Percentiles rank a stretch among this genome's conserved stretches.
These are phyloP conservation scores for Neocucurbitaria cava DNA, from an alignment of 2,329 filamentous ascomycete species.

Conservation along the genomic window DNA sequence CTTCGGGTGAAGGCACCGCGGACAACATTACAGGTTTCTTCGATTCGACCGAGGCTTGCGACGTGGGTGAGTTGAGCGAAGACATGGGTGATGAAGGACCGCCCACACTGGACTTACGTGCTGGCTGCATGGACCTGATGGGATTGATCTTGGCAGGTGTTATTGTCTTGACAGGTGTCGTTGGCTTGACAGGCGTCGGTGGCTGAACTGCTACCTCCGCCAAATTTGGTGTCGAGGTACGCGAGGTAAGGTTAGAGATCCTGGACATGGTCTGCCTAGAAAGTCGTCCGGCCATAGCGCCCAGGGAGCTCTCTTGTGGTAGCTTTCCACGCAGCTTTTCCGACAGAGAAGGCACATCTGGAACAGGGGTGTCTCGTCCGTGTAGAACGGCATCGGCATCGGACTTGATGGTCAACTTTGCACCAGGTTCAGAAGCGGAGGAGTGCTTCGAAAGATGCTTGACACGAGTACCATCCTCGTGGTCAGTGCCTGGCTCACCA, in stretches of 20 bases:
- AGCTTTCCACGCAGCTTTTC: not conserved
- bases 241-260: constrained; percentile 7
- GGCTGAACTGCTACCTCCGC: not conserved
- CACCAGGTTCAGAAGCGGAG: constrained; percentile 18
- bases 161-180: constrained; percentile 1
- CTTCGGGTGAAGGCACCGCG: not conserved
- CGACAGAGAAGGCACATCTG: constrained; percentile 16
- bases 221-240: constrained; percentile 12
- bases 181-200: not conserved
- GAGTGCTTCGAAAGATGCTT: constrained; percentile 31
- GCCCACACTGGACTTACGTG: constrained; percentile 15
- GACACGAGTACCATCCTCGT: constrained; percentile 14
- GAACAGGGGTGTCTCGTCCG: constrained; percentile 9
- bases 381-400: constrained; percentile 37
- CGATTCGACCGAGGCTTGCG: not conserved
- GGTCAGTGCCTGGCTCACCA: constrained; percentile 6
- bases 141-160: constrained; percentile 18
- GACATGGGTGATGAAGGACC: not conserved
- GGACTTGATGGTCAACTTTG: constrained; percentile 27
- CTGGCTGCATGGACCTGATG: constrained; percentile 33
- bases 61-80: not conserved
- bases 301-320: constrained; percentile 10
- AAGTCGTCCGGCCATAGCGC: constrained; percentile 13
- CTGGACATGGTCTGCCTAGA: constrained; percentile 15
- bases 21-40: not conserved